phyloP scores from a whole-genome alignment of 2,329 filamentous ascomycete species.

The Xylariaceae sp. region DNA sequence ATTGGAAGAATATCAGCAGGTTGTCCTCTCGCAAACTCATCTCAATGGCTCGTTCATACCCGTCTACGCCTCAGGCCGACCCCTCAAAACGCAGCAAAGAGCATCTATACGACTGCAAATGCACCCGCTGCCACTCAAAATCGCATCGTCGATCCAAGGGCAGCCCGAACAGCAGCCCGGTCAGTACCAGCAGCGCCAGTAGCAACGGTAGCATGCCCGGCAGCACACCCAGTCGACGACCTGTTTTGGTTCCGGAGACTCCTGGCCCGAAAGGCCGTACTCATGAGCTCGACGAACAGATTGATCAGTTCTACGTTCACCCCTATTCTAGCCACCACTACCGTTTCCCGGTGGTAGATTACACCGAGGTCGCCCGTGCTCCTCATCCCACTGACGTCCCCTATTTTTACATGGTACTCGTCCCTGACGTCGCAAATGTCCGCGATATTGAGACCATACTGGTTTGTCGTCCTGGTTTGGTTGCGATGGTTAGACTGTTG shows the following conservation, averaged over 20 bases:
- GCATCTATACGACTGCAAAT: not conserved
- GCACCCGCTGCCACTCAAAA: not conserved
- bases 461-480: slow-evolving; percentile 11
- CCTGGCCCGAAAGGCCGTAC: too few relatives aligned
- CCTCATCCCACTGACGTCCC: slow-evolving; percentile 8
- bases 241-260: too few relatives aligned
- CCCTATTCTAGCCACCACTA: slow-evolving; percentile 21
- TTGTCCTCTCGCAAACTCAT: not conserved
- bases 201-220: too few relatives aligned
- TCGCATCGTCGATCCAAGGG: not conserved
- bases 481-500: slow-evolving; percentile 17
- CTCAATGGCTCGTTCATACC: slow-evolving; percentile 1
- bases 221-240: not conserved
- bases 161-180: not conserved
- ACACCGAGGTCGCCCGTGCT: slow-evolving; percentile 15
- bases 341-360: slow-evolving; percentile 28
- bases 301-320: slow-evolving; percentile 23
- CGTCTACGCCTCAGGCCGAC: not conserved
- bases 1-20: not conserved
- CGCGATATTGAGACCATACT: slow-evolving; percentile 21
- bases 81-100: not conserved
- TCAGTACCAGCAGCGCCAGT: too few relatives aligned
- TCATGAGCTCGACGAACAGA: not conserved
- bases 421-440: slow-evolving; percentile 16
- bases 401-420: slow-evolving; percentile 20